Evolutionary conservation across 768 basidiomycete species (phyloP).

Genomic region (Hypholoma sublateritium): DNA sequence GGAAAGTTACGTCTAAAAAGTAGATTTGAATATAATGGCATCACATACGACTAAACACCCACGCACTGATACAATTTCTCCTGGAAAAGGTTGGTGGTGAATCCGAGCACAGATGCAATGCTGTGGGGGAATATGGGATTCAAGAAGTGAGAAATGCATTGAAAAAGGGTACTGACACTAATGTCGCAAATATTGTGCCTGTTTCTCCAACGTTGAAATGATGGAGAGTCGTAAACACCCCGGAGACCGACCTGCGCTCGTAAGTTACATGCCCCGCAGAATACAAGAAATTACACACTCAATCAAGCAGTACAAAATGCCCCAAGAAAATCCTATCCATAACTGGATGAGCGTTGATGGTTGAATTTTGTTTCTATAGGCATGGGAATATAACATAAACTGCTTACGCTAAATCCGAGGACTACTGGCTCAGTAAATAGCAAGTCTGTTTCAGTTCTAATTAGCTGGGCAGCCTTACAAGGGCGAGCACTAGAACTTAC

Average conservation of each 20-base stretch:
- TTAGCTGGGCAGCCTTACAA: not conserved
- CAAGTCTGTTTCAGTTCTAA: conserved; percentile 41
- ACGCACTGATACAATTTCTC: conserved; percentile 50
- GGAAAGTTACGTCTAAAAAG: conserved; percentile 31
- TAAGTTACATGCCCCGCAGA: not conserved
- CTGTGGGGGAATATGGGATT: conserved; percentile 29
- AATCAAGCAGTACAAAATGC: conserved; percentile 67
- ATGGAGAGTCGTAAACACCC: conserved; percentile 56
- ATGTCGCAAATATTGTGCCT: conserved; percentile 58
- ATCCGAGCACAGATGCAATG: conserved; percentile 54
- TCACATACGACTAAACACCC: not conserved
- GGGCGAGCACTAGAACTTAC: conserved; percentile 40
- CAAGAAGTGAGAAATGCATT: not conserved
- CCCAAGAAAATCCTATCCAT: conserved; percentile 80
- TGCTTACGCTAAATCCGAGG: conserved; percentile 64
- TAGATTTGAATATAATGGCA: not conserved
- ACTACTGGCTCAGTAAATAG: conserved; percentile 76
- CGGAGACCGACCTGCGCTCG: conserved; percentile 48
- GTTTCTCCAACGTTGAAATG: conserved; percentile 57
- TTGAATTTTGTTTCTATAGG: conserved; percentile 25
- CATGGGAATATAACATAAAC: conserved; percentile 11
- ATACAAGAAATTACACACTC: conserved; percentile 37
- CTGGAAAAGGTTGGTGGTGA: conserved; percentile 44
- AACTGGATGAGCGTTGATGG: conserved; percentile 40
- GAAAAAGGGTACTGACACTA: conserved; percentile 41